A percentile compares a stretch with the other conserved stretches of the same genome.
Evolutionary conservation across 176 grass and related monocot genomes (phyloP).

Genomic region (Musa troglodytarum): DNA sequence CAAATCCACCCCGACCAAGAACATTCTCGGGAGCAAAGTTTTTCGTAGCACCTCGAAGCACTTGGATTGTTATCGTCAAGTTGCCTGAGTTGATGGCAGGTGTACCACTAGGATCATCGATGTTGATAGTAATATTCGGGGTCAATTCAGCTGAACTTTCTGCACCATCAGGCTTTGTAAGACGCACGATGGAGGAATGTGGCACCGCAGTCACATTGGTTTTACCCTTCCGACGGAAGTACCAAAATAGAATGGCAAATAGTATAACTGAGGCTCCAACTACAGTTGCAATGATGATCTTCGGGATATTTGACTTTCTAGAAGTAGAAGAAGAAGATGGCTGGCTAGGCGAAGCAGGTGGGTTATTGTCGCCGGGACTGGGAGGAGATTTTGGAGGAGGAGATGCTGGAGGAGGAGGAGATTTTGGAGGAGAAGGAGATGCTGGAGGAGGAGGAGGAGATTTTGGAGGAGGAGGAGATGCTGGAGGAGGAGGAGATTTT

Average conservation of each 20-base stretch:
- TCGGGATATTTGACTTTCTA: slow-evolving; percentile 16
- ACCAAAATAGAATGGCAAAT: neutral
- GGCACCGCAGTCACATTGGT: slow-evolving; percentile 6
- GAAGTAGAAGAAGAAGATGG: slow-evolving; percentile 1
- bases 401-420: no score
- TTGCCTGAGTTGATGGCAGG: slow-evolving; percentile 40
- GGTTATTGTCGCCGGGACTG: neutral
- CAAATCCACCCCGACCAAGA: slow-evolving; percentile 77
- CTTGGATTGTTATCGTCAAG: slow-evolving; percentile 61
- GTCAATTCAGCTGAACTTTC: slow-evolving; percentile 52
- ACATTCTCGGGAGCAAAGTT: slow-evolving; percentile 69
- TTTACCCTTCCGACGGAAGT: slow-evolving; percentile 28
- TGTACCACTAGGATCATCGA: slow-evolving; percentile 24
- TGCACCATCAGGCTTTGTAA: slow-evolving; percentile 34
- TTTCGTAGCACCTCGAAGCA: slow-evolving; percentile 51
- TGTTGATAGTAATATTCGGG: slow-evolving; percentile 22
- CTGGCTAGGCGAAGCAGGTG: neutral
- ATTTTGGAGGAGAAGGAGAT: neutral
- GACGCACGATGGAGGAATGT: slow-evolving; percentile 44
- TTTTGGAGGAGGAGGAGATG: no score
- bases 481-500: no score
- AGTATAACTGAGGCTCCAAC: slow-evolving; percentile 21
- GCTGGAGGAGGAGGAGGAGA: no score
- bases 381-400: neutral
- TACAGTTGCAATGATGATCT: slow-evolving; percentile 32